Evolutionary conservation across 2,329 filamentous ascomycete species (phyloP).

Genomic region (Metarhizium guizhouense): DNA sequence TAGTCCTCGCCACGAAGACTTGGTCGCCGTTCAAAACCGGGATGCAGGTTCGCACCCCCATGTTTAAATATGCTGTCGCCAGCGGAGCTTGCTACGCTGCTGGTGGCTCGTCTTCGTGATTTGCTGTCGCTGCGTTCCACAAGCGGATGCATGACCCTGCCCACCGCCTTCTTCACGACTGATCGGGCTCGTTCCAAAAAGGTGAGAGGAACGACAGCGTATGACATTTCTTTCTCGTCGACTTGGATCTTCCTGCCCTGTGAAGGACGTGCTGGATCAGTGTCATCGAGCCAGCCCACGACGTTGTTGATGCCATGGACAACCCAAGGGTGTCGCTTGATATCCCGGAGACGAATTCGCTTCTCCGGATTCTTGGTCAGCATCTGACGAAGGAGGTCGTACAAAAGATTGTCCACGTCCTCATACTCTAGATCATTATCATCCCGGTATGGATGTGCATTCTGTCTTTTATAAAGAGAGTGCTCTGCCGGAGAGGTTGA

Average conservation of each 20-base stretch:
- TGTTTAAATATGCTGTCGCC: conserved; percentile 41
- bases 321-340: conserved; percentile 92
- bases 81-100: conserved; percentile 56
- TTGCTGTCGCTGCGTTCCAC: conserved; percentile 47
- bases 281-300: conserved; percentile 83
- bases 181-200: conserved; percentile 79
- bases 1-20: conserved; percentile 47
- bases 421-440: conserved; percentile 79
- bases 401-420: conserved; percentile 68
- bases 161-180: conserved; percentile 59
- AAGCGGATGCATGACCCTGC: conserved; percentile 54
- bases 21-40: conserved; percentile 43
- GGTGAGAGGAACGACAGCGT: conserved; percentile 81
- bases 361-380: conserved; percentile 83
- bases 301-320: conserved; percentile 67
- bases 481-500: conserved; percentile 45
- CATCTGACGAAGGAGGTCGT: conserved; percentile 70
- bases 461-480: conserved; percentile 48
- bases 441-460: conserved; percentile 59
- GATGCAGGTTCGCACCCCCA: conserved; percentile 41
- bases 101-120: conserved; percentile 46
- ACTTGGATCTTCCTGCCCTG: conserved; percentile 85
- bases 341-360: conserved; percentile 81
- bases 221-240: conserved; percentile 80
- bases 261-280: conserved; percentile 70